phyloP scores from a whole-genome alignment of 331 rosid species.

The Prunus yedoensis region DNA sequence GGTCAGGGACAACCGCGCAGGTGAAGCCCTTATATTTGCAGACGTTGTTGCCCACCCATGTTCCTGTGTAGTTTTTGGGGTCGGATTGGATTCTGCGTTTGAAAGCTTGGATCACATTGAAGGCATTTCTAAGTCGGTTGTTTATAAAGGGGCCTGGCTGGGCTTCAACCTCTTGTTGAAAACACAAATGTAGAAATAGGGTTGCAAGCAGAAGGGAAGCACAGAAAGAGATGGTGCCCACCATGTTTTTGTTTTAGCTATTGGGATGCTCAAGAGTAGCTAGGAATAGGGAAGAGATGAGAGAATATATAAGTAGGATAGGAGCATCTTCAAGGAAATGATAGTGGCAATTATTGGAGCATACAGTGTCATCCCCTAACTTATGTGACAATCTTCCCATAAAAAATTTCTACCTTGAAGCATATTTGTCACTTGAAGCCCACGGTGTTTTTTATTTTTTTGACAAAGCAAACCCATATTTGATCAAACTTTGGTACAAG shows the following conservation, averaged over 20 bases:
- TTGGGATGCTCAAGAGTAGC: background rate
- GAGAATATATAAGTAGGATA: too few relatives aligned
- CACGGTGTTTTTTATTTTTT: too few relatives aligned
- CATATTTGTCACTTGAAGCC: too few relatives aligned
- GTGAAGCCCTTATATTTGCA: constrained; percentile 12
- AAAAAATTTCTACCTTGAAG: too few relatives aligned
- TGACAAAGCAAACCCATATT: too few relatives aligned
- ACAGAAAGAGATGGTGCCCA: constrained; percentile 5
- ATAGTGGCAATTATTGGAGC: too few relatives aligned
- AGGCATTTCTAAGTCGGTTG: constrained; percentile 26
- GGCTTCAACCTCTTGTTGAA: constrained; percentile 1
- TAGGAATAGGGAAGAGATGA: too few relatives aligned
- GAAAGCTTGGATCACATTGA: constrained; percentile 13
- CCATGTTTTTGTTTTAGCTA: constrained; percentile 13
- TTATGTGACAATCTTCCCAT: too few relatives aligned
- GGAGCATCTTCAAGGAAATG: too few relatives aligned
- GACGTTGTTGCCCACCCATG: constrained; percentile 19
- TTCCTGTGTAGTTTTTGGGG: background rate
- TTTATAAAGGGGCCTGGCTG: background rate
- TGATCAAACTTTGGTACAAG: too few relatives aligned
- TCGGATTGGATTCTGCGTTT: constrained; percentile 3
- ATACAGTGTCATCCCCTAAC: too few relatives aligned
- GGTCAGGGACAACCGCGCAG: constrained; percentile 8
- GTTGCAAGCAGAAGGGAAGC: constrained; percentile 21
- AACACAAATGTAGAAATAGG: constrained; percentile 22